Base-by-base conservation (phyloP, 1,284 basidiomycete genomes). In the Cryptococcus floricola region DNA sequence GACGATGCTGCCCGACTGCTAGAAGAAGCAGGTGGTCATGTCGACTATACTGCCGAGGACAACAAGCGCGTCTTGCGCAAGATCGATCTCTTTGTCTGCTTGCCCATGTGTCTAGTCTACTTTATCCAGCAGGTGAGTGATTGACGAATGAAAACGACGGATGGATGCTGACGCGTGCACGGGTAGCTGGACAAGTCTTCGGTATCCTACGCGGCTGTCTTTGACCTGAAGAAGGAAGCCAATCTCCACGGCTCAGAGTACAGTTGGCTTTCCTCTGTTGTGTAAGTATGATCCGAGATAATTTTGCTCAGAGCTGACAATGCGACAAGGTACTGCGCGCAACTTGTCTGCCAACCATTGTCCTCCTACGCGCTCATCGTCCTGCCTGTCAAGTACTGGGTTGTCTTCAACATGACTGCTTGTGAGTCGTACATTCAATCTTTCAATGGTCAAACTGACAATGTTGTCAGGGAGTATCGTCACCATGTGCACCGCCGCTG, bases 151-250 rank as follows among this genome's bases (percentile, higher is more conserved):
- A 38, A 25, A 25, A n/a, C 25, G 18, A 2, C 2, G 55, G 25
- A 13, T 8, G 39, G 9, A 23, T 25, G 48, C 53, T 61, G 34
- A 61, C 39, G 34, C 41, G 60, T 63, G 2, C 23, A 23, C 23
- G 23, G 62, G 12, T 58, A 70, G 62, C 59, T 75, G 34, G 75
- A 77, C 67, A 77, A 77, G 54, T 66, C 68, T 2, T 63, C 67
- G 10, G 65, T 75, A 16, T 70, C 68, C 5, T 75, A 70, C 56
- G 68, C 75, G 18, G 73, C 75, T 38, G 69, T 76, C 10, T 76
- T 77, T 57, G 62, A 65, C 54, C 46, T 70, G 12, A 60, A 58
- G 23, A 54, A 46, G 16, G 65, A 63, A 41, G 53, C 66, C 46
- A 19, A 52, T 18, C 58, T 68, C 5, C 54, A 58, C 23, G 68